Evolutionary conservation across 2,329 filamentous ascomycete genomes (phyloP).

Genomic region (Samsoniella hepiali): DNA sequence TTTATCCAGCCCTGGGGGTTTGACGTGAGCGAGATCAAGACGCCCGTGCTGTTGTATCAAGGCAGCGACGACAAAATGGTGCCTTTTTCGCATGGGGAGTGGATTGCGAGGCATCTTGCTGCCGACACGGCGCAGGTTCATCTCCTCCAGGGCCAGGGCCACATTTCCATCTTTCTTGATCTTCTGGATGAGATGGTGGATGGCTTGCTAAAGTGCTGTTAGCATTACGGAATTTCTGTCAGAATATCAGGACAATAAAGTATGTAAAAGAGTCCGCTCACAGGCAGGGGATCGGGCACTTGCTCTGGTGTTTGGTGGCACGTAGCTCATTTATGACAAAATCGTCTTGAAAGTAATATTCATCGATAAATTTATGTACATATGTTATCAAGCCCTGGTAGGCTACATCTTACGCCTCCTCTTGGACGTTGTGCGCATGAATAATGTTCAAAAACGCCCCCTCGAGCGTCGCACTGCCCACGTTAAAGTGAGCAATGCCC

Average conservation of each 20-base stretch:
- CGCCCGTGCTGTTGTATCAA: background rate
- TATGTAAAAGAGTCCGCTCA: too few relatives aligned
- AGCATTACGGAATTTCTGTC: background rate
- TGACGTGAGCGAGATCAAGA: background rate
- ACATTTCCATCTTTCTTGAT: background rate
- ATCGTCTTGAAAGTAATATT: too few relatives aligned
- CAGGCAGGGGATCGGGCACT: too few relatives aligned
- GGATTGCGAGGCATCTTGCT: background rate
- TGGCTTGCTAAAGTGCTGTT: background rate
- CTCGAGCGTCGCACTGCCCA: constrained; percentile 65
- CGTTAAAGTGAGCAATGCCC: constrained; percentile 63
- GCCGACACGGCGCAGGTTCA: background rate
- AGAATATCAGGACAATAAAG: too few relatives aligned
- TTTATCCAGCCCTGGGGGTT: background rate
- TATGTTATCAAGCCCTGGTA: background rate
- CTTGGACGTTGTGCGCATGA: constrained; percentile 49
- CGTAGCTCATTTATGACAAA: too few relatives aligned
- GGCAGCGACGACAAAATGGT: background rate
- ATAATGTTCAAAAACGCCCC: constrained; percentile 69
- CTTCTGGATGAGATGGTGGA: background rate
- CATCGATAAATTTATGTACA: background rate
- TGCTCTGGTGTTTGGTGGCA: too few relatives aligned
- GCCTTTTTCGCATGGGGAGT: background rate
- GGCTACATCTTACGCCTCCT: constrained; percentile 13
- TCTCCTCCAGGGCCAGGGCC: background rate